Percentiles rank a stretch among this genome's conserved stretches.
phyloP scores from a whole-genome alignment of 2,329 filamentous ascomycete species.

The Pestalotiopsis sp. region DNA sequence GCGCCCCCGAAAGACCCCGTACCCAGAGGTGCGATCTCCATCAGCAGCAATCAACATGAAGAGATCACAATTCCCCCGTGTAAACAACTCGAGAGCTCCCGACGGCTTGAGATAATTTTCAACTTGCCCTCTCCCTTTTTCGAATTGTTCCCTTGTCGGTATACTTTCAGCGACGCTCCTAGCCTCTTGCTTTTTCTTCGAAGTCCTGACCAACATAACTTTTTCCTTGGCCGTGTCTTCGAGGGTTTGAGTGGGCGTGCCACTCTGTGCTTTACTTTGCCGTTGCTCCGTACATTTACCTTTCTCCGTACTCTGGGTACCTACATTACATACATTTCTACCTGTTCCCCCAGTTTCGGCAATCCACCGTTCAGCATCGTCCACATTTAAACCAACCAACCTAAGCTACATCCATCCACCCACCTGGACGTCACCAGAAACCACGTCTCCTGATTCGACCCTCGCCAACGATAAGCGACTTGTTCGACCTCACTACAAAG shows the following conservation, averaged over 20 bases:
- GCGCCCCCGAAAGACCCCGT: background rate
- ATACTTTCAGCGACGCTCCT: background rate
- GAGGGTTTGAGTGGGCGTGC: background rate
- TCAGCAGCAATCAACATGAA: slow-evolving; percentile 7
- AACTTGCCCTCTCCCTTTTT: background rate
- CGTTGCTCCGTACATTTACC: background rate
- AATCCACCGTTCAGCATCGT: background rate
- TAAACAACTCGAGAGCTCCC: background rate
- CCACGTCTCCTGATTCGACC: slow-evolving; percentile 13
- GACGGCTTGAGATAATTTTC: background rate
- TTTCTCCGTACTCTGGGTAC: background rate
- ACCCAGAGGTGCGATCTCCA: background rate
- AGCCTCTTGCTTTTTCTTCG: background rate
- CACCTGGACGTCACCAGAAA: slow-evolving; percentile 5
- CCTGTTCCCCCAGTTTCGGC: background rate
- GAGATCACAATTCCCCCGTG: background rate
- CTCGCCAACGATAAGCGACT: slow-evolving; percentile 7
- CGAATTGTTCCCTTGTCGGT: background rate
- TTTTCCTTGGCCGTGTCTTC: background rate
- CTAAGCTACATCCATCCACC: background rate
- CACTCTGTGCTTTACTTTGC: background rate
- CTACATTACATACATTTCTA: background rate
- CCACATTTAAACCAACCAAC: background rate
- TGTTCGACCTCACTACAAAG: background rate
- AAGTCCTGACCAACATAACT: background rate